Evolutionary conservation across 148 eudicot genomes (phyloP).

Genomic region (Rhododendron kiyosumense): DNA sequence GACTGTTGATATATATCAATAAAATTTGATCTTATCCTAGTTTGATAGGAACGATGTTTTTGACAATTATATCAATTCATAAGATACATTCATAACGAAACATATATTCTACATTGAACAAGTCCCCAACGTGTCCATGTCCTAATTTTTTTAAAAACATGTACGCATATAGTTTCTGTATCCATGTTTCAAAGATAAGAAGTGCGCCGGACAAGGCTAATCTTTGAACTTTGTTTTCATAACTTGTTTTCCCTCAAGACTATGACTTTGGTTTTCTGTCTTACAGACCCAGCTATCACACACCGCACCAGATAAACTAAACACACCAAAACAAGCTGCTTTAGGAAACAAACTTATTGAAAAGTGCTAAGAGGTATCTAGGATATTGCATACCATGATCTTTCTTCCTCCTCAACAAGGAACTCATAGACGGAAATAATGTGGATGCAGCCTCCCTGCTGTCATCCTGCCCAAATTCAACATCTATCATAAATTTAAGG

Average conservation of each 20-base stretch:
- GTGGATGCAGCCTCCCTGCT: constrained; percentile 79
- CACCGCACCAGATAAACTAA: background rate
- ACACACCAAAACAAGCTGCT: background rate
- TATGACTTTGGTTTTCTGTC: background rate
- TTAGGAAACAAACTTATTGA: background rate
- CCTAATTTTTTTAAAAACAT: background rate
- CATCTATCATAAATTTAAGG: background rate
- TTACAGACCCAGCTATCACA: background rate
- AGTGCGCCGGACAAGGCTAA: background rate
- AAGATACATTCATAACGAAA: background rate
- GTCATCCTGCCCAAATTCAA: constrained; percentile 55
- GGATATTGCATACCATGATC: constrained; percentile 67
- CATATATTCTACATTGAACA: background rate
- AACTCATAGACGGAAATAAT: constrained; percentile 61
- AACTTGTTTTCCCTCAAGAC: background rate
- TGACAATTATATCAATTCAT: background rate
- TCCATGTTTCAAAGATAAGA: background rate
- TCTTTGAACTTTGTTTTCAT: background rate
- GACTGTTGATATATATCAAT: background rate
- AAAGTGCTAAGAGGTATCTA: background rate
- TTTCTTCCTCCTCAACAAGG: constrained; percentile 77
- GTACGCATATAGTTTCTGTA: background rate
- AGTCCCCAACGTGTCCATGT: background rate
- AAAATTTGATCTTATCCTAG: background rate
- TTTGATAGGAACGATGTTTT: background rate